Evolutionary conservation across 2,329 filamentous ascomycete genomes (phyloP).

Genomic region (Ustulina deusta): DNA sequence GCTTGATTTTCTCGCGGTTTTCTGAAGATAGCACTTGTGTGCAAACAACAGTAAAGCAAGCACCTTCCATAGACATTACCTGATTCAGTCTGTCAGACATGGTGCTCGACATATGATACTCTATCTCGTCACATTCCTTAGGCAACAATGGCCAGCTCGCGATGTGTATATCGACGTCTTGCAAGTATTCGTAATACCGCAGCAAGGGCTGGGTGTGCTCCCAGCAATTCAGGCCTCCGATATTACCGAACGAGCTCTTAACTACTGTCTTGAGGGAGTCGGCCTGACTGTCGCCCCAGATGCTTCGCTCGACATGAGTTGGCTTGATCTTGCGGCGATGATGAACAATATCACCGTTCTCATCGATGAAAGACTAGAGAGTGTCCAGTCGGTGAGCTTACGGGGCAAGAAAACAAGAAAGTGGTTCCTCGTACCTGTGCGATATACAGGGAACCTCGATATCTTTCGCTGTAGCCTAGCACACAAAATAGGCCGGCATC

Average conservation of each 20-base stretch:
- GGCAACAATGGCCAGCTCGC: slow-evolving; percentile 59
- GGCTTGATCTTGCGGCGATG: slow-evolving; percentile 63
- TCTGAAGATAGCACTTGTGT: slow-evolving; percentile 9
- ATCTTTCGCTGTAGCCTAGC: slow-evolving; percentile 24
- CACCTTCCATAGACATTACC: slow-evolving; percentile 52
- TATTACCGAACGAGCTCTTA: slow-evolving; percentile 55
- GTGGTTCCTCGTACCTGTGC: slow-evolving; percentile 12
- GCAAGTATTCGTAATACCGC: slow-evolving; percentile 59
- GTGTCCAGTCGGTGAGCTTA: neutral
- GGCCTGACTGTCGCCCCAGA: slow-evolving; percentile 61
- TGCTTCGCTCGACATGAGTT: slow-evolving; percentile 64
- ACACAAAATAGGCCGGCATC: slow-evolving; percentile 25
- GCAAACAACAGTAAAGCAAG: slow-evolving; percentile 53
- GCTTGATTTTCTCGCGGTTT: slow-evolving; percentile 5
- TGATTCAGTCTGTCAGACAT: slow-evolving; percentile 54
- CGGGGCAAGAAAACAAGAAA: neutral
- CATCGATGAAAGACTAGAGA: slow-evolving; percentile 23
- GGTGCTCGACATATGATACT: slow-evolving; percentile 47
- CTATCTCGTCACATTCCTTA: slow-evolving; percentile 35
- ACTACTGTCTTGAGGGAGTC: slow-evolving; percentile 56
- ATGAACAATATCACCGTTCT: slow-evolving; percentile 24
- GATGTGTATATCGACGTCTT: slow-evolving; percentile 61
- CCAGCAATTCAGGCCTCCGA: slow-evolving; percentile 63
- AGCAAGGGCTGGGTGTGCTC: slow-evolving; percentile 64
- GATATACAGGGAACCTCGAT: slow-evolving; percentile 26